phyloP scores from a whole-genome alignment of 1,284 basidiomycete genomes.

The Naganishia sp. region DNA sequence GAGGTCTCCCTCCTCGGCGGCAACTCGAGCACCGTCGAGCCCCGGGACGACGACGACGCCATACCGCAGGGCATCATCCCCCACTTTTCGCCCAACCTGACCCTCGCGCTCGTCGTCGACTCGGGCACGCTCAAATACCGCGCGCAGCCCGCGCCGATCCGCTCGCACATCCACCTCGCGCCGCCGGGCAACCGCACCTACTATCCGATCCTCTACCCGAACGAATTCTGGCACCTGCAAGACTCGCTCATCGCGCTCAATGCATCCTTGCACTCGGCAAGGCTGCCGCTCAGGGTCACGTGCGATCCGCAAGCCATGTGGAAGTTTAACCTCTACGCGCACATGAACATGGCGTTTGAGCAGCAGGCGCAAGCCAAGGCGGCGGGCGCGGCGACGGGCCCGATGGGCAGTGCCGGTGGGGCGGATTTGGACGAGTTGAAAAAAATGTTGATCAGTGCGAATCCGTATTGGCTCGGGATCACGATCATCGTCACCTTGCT shows the following conservation, averaged over 20 bases:
- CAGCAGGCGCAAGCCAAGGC: slow-evolving; percentile 67
- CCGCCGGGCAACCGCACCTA: slow-evolving; percentile 53
- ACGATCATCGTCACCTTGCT: slow-evolving; percentile 77
- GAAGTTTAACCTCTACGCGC: slow-evolving; percentile 73
- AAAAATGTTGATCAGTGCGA: slow-evolving; percentile 90
- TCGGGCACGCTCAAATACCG: slow-evolving; percentile 60
- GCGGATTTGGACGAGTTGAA: slow-evolving; percentile 90
- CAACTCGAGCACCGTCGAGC: slow-evolving; percentile 54
- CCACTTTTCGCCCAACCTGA: slow-evolving; percentile 89
- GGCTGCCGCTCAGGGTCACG: slow-evolving; percentile 74
- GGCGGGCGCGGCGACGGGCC: slow-evolving; percentile 13
- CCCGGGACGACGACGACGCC: slow-evolving; percentile 54
- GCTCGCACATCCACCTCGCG: slow-evolving; percentile 10
- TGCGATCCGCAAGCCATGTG: slow-evolving; percentile 80
- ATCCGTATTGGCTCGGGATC: slow-evolving; percentile 78
- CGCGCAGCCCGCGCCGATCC: slow-evolving; percentile 66
- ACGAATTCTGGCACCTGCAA: slow-evolving; percentile 83
- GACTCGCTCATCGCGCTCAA: slow-evolving; percentile 80
- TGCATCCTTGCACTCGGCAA: slow-evolving; percentile 58
- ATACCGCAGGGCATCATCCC: slow-evolving; percentile 58
- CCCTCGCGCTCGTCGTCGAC: slow-evolving; percentile 81
- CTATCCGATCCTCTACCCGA: slow-evolving; percentile 85
- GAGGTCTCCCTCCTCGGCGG: slow-evolving; percentile 63
- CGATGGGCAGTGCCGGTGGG: slow-evolving; percentile 54
- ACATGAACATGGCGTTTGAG: slow-evolving; percentile 77